These are phyloP conservation scores for Zangia roseola DNA, from an alignment of 768 basidiomycete genomes.

Conservation along the genomic window DNA sequence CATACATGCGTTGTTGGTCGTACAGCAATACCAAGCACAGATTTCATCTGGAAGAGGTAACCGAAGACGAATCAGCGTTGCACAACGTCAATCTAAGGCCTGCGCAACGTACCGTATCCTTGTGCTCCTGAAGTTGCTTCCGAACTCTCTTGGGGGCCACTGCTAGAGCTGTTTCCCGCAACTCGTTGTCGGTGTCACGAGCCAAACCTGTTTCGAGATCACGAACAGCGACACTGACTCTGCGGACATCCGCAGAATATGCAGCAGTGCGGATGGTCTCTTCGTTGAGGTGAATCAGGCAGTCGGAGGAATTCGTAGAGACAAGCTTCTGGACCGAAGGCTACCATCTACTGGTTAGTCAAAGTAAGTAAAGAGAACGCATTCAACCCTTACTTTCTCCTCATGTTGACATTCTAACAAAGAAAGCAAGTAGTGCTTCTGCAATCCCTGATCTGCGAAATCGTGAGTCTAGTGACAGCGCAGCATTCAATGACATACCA, in stretches of 20 bases:
- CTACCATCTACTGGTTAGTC: constrained; percentile 47
- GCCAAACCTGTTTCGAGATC: constrained; percentile 53
- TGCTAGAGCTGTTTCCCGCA: constrained; percentile 44
- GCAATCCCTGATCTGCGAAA: constrained; percentile 51
- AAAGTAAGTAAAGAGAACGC: constrained; percentile 24
- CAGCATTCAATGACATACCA: constrained; percentile 41
- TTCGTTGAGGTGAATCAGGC: constrained; percentile 56
- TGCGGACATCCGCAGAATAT: constrained; percentile 48
- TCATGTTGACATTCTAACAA: constrained; percentile 79
- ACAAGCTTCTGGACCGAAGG: constrained; percentile 23
- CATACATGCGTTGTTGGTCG: constrained; percentile 71
- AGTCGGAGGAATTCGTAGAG: constrained; percentile 57
- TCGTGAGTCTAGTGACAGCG: constrained; percentile 8
- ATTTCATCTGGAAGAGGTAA: constrained; percentile 45
- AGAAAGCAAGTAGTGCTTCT: constrained; percentile 56
- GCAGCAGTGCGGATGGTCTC: constrained; percentile 64
- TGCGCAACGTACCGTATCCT: constrained; percentile 43
- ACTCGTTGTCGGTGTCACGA: constrained; percentile 38
- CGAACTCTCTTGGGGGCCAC: constrained; percentile 43
- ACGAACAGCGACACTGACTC: constrained; percentile 46
- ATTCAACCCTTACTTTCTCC: constrained; percentile 59
- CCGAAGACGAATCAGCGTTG: constrained; percentile 1
- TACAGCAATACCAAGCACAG: constrained; percentile 59
- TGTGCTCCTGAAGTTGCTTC: constrained; percentile 47
- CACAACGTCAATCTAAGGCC: not conserved